Evolutionary conservation across 768 basidiomycete species (phyloP).

Genomic region (Leccinellum luteum): DNA sequence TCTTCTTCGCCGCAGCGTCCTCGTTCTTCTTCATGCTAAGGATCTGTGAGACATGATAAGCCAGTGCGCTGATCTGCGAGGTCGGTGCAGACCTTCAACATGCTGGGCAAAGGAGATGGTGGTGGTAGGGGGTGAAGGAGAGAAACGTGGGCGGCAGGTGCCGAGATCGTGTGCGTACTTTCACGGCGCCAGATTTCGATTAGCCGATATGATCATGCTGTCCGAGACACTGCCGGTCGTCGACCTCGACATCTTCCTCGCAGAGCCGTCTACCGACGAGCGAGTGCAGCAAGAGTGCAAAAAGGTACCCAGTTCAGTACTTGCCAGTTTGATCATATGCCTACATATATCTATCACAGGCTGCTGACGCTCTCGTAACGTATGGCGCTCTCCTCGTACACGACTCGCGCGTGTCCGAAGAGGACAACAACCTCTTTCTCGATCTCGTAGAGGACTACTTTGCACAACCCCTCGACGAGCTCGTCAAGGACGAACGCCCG

Average conservation of each 20-base stretch:
- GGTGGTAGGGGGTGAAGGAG: conserved; percentile 16
- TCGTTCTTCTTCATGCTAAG: conserved; percentile 99
- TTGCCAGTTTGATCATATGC: background rate
- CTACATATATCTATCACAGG: conserved; percentile 40
- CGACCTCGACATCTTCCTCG: conserved; percentile 72
- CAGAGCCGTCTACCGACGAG: conserved; percentile 42
- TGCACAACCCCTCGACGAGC: conserved; percentile 55
- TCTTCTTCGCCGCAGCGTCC: conserved; percentile 95
- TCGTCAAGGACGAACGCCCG: conserved; percentile 78
- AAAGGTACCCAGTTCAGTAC: conserved; percentile 42
- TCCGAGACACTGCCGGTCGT: conserved; percentile 63
- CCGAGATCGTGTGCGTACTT: conserved; percentile 15
- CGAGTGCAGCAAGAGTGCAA: conserved; percentile 58
- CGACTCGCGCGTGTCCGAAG: conserved; percentile 81
- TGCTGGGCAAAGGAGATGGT: conserved; percentile 18
- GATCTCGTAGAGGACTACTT: conserved; percentile 96
- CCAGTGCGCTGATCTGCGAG: background rate
- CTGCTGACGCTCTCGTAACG: conserved; percentile 74
- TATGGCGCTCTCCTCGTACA: conserved; percentile 86
- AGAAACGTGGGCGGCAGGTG: conserved; percentile 31
- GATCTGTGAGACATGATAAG: conserved; percentile 54
- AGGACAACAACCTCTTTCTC: conserved; percentile 79
- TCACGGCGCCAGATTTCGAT: background rate
- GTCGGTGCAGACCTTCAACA: conserved; percentile 42
- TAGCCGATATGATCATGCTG: conserved; percentile 35